phyloP scores from a whole-genome alignment of 1,284 basidiomycete genomes.

The Leccinum subrobustum region DNA sequence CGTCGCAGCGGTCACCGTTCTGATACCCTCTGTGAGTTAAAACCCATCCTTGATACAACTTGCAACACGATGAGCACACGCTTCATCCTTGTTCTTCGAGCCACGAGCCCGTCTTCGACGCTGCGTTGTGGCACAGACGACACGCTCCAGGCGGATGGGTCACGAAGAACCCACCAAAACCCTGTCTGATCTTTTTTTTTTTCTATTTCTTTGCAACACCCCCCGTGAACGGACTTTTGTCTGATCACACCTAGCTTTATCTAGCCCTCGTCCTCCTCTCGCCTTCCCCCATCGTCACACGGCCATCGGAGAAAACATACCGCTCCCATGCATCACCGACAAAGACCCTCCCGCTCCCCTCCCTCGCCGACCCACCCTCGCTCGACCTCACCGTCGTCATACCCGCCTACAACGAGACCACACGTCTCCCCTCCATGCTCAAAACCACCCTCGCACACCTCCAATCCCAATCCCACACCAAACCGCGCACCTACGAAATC shows the following conservation, averaged over 20 bases:
- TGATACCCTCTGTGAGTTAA: slow-evolving; percentile 32
- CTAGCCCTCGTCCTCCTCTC: slow-evolving; percentile 64
- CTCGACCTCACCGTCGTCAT: slow-evolving; percentile 80
- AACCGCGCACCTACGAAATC: slow-evolving; percentile 62
- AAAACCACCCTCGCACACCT: slow-evolving; percentile 62
- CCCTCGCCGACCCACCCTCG: slow-evolving; percentile 49
- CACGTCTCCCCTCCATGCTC: slow-evolving; percentile 82
- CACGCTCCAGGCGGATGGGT: slow-evolving; percentile 38
- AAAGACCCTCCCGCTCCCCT: slow-evolving; percentile 50
- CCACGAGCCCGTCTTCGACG: slow-evolving; percentile 48
- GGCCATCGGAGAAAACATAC: slow-evolving; percentile 65
- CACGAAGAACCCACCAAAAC: slow-evolving; percentile 34
- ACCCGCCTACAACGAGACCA: slow-evolving; percentile 88
- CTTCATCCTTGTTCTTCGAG: slow-evolving; percentile 93
- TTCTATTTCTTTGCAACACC: slow-evolving; percentile 1
- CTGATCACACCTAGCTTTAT: slow-evolving; percentile 51
- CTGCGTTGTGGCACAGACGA: slow-evolving; percentile 69
- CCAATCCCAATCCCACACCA: not conserved
- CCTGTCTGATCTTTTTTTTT: slow-evolving; percentile 28
- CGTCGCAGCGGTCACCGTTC: slow-evolving; percentile 18
- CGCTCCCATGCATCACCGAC: slow-evolving; percentile 50
- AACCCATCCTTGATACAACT: not conserved
- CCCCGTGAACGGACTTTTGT: not conserved
- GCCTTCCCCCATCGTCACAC: slow-evolving; percentile 61
- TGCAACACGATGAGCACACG: slow-evolving; percentile 56